phyloP scores from a whole-genome alignment of 2,329 filamentous ascomycete species.

The Chrysoporthe austroafricana region DNA sequence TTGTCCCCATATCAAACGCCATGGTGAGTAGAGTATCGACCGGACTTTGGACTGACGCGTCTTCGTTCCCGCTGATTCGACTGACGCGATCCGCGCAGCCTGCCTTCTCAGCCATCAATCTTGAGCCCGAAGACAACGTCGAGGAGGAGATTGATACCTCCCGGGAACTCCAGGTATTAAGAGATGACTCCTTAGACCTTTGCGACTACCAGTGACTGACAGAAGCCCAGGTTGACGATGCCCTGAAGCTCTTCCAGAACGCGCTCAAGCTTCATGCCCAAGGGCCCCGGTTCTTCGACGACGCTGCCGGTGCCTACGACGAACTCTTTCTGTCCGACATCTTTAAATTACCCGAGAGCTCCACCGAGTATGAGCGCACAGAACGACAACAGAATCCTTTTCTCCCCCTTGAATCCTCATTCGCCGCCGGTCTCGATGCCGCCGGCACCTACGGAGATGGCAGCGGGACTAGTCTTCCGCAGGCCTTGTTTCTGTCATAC shows the following conservation, averaged over 20 bases:
- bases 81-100: constrained; percentile 45
- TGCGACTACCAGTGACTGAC: constrained; percentile 11
- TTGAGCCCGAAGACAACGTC: constrained; percentile 87
- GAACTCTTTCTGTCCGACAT: constrained; percentile 90
- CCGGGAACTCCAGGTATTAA: constrained; percentile 78
- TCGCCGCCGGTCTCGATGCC: constrained; percentile 56
- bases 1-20: neutral
- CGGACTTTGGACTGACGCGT: neutral
- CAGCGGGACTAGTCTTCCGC: constrained; percentile 78
- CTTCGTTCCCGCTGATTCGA: neutral
- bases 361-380: constrained; percentile 80
- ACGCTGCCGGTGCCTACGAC: constrained; percentile 81
- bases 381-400: constrained; percentile 58
- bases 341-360: constrained; percentile 86
- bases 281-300: constrained; percentile 73
- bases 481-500: constrained; percentile 89
- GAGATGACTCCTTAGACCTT: neutral
- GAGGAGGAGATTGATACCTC: constrained; percentile 95
- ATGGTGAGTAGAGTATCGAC: constrained; percentile 1
- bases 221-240: constrained; percentile 78
- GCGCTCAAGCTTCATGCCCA: constrained; percentile 91
- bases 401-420: constrained; percentile 50
- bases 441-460: constrained; percentile 70
- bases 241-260: constrained; percentile 89
- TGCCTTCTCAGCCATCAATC: constrained; percentile 85